Evolutionary conservation across 164 flowering plant species (phyloP), one percentile per base, ranked within the genome.

Genomic region (Stephania cephalantha): DNA sequence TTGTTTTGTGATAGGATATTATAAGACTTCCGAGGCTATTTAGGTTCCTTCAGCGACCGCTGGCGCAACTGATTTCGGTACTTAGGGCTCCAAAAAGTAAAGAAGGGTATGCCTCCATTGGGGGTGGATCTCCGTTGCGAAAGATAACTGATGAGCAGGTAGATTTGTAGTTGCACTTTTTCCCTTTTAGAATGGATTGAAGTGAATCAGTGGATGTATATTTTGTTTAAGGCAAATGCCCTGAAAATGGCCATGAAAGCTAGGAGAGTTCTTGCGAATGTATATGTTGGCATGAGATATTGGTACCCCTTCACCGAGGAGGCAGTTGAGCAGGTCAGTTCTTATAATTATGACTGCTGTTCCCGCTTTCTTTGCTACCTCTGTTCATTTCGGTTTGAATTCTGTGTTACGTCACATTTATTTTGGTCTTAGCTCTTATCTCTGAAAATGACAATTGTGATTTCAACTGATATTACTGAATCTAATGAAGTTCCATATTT

Each of bases 51-150:
- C 98, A 89, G 72, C 73, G 88, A 18, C 94, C 97, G 15, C 78
- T 94, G 83, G 98, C 98, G 30, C 90, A 89, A 70, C 81, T 94
- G 45, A 92, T 94, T 78, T 94, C 98, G 68, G 84, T 84, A 61
- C 82, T 90, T n/a, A 86, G 97, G 64, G 98, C 99, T 74, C 97
- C 99, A 31, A 96, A 95, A 80, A 90, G 97, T 79, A 94, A 91
- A 83, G 98, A 96, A 86, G 98, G 93, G n/a, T 96, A 96, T 89
- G 98, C 98, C 79, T 71, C 99, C 45, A 92, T 96, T 66, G 98
- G 99, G 58, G 99, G 99, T 75, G 98, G 99, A 35, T 96, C 99
- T 70, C 99, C 99, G 18, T 85, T 96, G 82, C 88, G 97, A 31
- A 90, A 83, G 77, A 96, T 94, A 72, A 96, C 98, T 2, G 89